Conservation (phyloP, 2,329 filamentous ascomycete species). For the Trichophaea hybrida region DNA sequence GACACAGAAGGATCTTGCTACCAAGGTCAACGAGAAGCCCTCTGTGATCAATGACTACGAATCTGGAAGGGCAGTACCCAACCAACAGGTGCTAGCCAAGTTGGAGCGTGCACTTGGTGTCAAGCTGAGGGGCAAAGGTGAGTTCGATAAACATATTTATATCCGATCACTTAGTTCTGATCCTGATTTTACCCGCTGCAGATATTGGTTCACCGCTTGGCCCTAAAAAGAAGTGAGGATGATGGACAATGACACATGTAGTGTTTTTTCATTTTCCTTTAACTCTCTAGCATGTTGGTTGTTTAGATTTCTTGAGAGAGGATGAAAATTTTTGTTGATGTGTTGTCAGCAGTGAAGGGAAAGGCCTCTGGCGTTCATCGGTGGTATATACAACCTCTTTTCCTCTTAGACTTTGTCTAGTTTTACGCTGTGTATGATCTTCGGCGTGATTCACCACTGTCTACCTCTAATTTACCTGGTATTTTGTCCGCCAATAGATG, state of each 20-base stretch:
- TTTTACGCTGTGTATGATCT: background rate
- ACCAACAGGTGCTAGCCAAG: constrained; percentile 63
- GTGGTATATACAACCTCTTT: background rate
- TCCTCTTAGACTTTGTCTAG: background rate
- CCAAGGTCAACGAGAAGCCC: constrained; percentile 33
- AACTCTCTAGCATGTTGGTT: background rate
- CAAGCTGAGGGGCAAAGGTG: constrained; percentile 57
- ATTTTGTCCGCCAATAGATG: no score
- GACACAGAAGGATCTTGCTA: constrained; percentile 60
- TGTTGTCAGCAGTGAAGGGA: background rate
- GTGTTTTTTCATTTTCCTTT: background rate
- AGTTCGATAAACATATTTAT: background rate
- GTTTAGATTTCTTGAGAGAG: background rate
- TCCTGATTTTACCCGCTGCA: constrained; percentile 10
- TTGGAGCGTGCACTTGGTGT: constrained; percentile 81
- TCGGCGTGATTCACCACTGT: background rate
- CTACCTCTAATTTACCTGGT: no score
- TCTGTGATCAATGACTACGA: constrained; percentile 73
- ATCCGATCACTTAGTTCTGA: background rate
- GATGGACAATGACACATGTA: background rate
- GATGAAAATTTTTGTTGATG: background rate
- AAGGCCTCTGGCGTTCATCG: background rate
- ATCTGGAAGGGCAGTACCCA: constrained; percentile 59
- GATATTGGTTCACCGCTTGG: constrained; percentile 73
- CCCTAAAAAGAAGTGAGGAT: constrained; percentile 48